phyloP scores from a whole-genome alignment of 106 monocot genomes.

The Acorus gramineus region DNA sequence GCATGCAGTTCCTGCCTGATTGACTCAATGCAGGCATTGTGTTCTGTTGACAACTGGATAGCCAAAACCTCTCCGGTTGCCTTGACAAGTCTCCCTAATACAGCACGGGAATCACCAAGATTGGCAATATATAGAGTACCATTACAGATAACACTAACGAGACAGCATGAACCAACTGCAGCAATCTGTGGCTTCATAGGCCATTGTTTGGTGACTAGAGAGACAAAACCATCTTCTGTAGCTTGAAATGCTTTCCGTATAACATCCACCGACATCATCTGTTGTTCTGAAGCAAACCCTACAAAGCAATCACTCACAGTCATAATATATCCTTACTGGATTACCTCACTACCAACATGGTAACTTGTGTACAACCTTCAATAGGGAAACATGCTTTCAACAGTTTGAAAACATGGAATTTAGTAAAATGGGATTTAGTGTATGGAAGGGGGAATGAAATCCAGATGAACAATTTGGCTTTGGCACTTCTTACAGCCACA shows the following conservation, averaged over 20 bases:
- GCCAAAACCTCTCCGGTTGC: slow-evolving; percentile 3
- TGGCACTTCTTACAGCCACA: too few relatives aligned
- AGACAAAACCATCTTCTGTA: background rate
- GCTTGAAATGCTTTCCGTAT: slow-evolving; percentile 4
- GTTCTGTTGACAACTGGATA: background rate
- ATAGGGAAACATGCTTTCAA: too few relatives aligned
- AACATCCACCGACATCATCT: background rate
- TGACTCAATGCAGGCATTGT: slow-evolving; percentile 1
- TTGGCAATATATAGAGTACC: too few relatives aligned
- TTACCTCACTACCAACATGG: background rate
- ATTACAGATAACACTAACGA: too few relatives aligned
- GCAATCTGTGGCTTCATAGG: background rate
- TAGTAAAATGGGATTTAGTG: too few relatives aligned
- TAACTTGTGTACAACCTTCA: too few relatives aligned
- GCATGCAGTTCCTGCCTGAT: background rate
- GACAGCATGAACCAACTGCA: background rate
- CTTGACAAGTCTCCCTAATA: slow-evolving; percentile 1
- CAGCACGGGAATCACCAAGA: background rate
- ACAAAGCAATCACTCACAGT: background rate
- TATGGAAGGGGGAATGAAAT: too few relatives aligned
- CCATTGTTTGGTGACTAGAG: slow-evolving; percentile 2
- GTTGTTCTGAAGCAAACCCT: background rate
- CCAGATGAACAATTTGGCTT: too few relatives aligned
- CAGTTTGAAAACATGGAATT: too few relatives aligned
- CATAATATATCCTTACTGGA: background rate